A percentile compares a stretch with the other conserved stretches of the same genome.
These are phyloP conservation scores for Nannizziopsis arthrosporioides DNA, from an alignment of 2,329 filamentous ascomycete species.

Conservation along the genomic window DNA sequence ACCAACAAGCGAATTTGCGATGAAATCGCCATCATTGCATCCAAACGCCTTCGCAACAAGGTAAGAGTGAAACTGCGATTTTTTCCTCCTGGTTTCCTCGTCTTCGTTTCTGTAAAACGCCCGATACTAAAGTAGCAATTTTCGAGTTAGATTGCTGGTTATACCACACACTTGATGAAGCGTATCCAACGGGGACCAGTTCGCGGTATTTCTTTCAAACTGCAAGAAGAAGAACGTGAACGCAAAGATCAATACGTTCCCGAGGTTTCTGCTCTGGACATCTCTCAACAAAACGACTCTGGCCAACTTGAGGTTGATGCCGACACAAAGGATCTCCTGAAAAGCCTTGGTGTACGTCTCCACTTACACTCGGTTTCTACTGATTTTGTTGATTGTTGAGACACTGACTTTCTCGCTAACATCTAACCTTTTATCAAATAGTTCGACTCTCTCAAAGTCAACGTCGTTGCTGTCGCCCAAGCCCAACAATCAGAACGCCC, in stretches of 20 bases:
- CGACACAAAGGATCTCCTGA: slow-evolving; percentile 98
- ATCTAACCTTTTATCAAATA: slow-evolving; percentile 28
- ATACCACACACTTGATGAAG: slow-evolving; percentile 99
- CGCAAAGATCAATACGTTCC: slow-evolving; percentile 99
- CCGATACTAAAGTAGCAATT: background rate
- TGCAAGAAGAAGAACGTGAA: slow-evolving; percentile 99
- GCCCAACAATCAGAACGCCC: slow-evolving; percentile 73
- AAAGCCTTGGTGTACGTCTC: slow-evolving; percentile 87
- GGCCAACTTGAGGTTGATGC: slow-evolving; percentile 89
- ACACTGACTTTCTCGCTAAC: background rate
- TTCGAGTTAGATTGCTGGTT: slow-evolving; percentile 69
- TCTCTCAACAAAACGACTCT: slow-evolving; percentile 73
- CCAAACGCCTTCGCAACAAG: slow-evolving; percentile 99
- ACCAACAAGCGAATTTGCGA: slow-evolving; percentile 99
- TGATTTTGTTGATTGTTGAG: background rate
- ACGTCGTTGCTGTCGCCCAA: slow-evolving; percentile 82
- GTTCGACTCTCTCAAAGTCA: slow-evolving; percentile 98
- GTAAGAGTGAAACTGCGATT: slow-evolving; percentile 37
- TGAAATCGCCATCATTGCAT: slow-evolving; percentile 99
- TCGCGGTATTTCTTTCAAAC: slow-evolving; percentile 99
- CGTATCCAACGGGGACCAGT: slow-evolving; percentile 98
- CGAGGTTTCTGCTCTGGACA: slow-evolving; percentile 96
- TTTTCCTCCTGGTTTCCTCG: background rate
- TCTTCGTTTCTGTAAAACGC: too few relatives aligned
- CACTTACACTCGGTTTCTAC: background rate